Conservation (phyloP, 805 yeast species). For the Zygotorulaspora sp. region DNA sequence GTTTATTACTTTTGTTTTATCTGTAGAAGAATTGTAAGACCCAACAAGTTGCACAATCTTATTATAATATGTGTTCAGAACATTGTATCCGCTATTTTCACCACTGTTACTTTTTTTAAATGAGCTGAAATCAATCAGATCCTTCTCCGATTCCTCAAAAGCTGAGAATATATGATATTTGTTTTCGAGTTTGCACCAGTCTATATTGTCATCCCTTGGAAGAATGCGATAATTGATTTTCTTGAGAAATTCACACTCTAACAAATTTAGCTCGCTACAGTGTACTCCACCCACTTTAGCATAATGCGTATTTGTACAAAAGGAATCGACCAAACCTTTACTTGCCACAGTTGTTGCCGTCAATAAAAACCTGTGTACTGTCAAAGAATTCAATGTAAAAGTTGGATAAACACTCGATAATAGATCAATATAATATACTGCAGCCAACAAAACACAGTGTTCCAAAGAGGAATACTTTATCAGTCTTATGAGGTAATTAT, state of each 20-base stretch:
- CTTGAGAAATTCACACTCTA: slow-evolving; percentile 82
- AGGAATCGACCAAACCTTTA: slow-evolving; percentile 88
- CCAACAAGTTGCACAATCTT: slow-evolving; percentile 51
- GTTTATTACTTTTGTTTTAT: slow-evolving; percentile 24
- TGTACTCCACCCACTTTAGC: slow-evolving; percentile 96
- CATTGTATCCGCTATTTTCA: slow-evolving; percentile 34
- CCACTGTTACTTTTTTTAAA: slow-evolving; percentile 1
- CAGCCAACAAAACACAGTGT: slow-evolving; percentile 71
- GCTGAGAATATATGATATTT: slow-evolving; percentile 19
- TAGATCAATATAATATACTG: slow-evolving; percentile 88
- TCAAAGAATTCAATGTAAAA: slow-evolving; percentile 82
- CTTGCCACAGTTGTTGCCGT: slow-evolving; percentile 90
- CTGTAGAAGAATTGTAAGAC: slow-evolving; percentile 27
- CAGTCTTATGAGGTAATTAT: slow-evolving; percentile 69
- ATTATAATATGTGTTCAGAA: slow-evolving; percentile 45
- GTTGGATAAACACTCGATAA: slow-evolving; percentile 70
- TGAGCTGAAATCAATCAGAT: slow-evolving; percentile 3
- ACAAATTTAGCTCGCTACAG: slow-evolving; percentile 70
- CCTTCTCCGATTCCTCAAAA: slow-evolving; percentile 15
- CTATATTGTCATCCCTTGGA: slow-evolving; percentile 44
- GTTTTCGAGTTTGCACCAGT: slow-evolving; percentile 37
- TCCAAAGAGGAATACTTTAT: slow-evolving; percentile 82
- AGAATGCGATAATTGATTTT: slow-evolving; percentile 75
- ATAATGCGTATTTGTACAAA: slow-evolving; percentile 89
- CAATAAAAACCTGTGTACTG: slow-evolving; percentile 86